Evolutionary conservation across 1,284 basidiomycete genomes (phyloP), one percentile per base, ranked within the genome.

Genomic region (Spongiforma sp.): DNA sequence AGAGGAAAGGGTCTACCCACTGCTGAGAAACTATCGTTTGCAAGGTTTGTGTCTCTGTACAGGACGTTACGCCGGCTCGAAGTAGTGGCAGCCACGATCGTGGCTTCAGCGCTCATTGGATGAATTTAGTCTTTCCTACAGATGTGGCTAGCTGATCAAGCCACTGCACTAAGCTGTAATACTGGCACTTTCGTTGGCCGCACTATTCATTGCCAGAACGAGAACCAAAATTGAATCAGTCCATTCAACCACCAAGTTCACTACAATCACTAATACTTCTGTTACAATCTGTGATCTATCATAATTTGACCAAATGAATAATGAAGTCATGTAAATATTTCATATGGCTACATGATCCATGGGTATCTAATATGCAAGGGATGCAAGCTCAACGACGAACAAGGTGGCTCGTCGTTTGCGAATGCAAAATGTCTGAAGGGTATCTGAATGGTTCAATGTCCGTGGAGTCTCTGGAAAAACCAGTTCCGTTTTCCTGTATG

Each of bases 391-490:
- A n/a, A 36, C n/a, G 36, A 57, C 11, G 2, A n/a, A 24, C n/a
- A 10, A 12, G 24, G 15, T 14, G 15, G 11, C 3, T 34, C 26
- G 28, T 39, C 14, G 30, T 24, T 32, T 32, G 57, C 3, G 26
- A 41, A 48, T 28, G 21, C 26, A 32, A n/a, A n/a, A 5, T 36
- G 21, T 32, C 4, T 7, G 12, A 41, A 26, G 37, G 8, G 14
- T 19, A 1, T 4, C 24, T 55, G 19, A 48, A 61, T 15, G 10
- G 2, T 5, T 64, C 21, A 69, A n/a, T 57, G 33, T 41, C 60
- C 54, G 4, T 63, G 46, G 10, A 61, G 55, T 61, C 60, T 73
- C 60, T 64, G 74, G 33, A 67, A 57, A 0, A 75, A 61, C 72
- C 62, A 75, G 62, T 59, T 72, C 56, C 67, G 63, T 64, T 65